Conservation (phyloP, 1,284 basidiomycete species). For the Sanghuangporus sanghuang region DNA sequence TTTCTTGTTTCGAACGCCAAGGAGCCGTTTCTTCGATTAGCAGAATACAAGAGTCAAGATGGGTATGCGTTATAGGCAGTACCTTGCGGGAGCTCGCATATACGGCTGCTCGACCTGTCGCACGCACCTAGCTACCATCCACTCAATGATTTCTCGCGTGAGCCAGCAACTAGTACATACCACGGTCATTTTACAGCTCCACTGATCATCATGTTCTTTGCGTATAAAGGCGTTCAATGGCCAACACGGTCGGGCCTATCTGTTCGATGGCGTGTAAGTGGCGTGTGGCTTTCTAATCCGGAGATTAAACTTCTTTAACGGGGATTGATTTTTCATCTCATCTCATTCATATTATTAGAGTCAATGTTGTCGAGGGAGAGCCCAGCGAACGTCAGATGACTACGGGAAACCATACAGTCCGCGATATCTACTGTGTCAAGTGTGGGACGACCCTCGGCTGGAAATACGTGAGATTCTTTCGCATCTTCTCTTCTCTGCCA, state of each 20-base stretch:
- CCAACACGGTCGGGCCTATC: slow-evolving; percentile 91
- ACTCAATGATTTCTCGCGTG: slow-evolving; percentile 89
- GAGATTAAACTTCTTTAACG: not conserved
- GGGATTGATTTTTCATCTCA: slow-evolving; percentile 11
- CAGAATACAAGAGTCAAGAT: slow-evolving; percentile 34
- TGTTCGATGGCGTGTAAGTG: slow-evolving; percentile 87
- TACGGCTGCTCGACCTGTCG: slow-evolving; percentile 89
- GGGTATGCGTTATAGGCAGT: slow-evolving; percentile 87
- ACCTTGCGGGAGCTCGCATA: slow-evolving; percentile 83
- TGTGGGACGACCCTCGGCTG: slow-evolving; percentile 86
- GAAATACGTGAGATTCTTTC: slow-evolving; percentile 82
- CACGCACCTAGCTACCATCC: slow-evolving; percentile 90
- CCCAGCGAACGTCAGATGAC: slow-evolving; percentile 93
- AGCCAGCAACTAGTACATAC: slow-evolving; percentile 26
- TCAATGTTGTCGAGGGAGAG: slow-evolving; percentile 86
- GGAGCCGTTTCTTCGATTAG: not conserved
- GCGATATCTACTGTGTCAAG: slow-evolving; percentile 91
- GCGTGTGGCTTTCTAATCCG: slow-evolving; percentile 5
- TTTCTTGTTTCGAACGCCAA: not conserved
- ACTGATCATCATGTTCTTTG: not conserved
- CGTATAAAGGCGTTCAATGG: slow-evolving; percentile 78
- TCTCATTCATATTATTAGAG: slow-evolving; percentile 40
- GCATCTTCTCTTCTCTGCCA: not conserved
- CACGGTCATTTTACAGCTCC: slow-evolving; percentile 1
- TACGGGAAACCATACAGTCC: slow-evolving; percentile 92